Percentiles rank a stretch among this genome's conserved stretches.
Evolutionary conservation across 1,139 yeast genomes (phyloP).

Genomic region (Scheffersomyces parashehatae): DNA sequence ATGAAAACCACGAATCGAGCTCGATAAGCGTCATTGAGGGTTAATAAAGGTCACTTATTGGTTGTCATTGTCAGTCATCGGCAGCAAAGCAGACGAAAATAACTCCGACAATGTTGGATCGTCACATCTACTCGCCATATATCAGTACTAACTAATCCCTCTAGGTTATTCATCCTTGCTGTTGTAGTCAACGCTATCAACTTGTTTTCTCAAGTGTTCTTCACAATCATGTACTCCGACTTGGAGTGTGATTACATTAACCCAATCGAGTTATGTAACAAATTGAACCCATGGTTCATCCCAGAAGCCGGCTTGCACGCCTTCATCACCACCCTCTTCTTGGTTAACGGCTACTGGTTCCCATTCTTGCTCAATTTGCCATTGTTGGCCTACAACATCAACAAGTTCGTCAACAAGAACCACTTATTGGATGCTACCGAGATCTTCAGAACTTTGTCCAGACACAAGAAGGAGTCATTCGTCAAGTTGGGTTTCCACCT

Average conservation of each 20-base stretch:
- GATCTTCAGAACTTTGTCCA: slow-evolving; percentile 90
- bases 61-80: too few species aligned
- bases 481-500: slow-evolving; percentile 89
- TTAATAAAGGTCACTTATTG: too few species aligned
- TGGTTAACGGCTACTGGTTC: slow-evolving; percentile 92
- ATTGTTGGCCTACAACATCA: slow-evolving; percentile 76
- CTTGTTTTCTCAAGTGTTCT: slow-evolving; percentile 87
- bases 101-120: too few species aligned
- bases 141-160: slow-evolving; percentile 7
- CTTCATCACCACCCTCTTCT: slow-evolving; percentile 65
- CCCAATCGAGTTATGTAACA: slow-evolving; percentile 94
- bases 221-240: slow-evolving; percentile 91
- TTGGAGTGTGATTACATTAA: slow-evolving; percentile 94
- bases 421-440: slow-evolving; percentile 96
- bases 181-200: slow-evolving; percentile 82
- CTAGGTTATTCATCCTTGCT: slow-evolving; percentile 77
- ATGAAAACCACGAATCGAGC: too few species aligned
- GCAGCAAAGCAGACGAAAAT: too few species aligned
- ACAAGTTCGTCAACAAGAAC: slow-evolving; percentile 72
- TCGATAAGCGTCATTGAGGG: too few species aligned
- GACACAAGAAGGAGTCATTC: slow-evolving; percentile 91
- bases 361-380: slow-evolving; percentile 86
- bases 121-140: too few species aligned
- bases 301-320: slow-evolving; percentile 93
- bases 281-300: slow-evolving; percentile 81